Evolutionary conservation across 2,329 filamentous ascomycete species (phyloP).

Genomic region (Phialophora macrospora): DNA sequence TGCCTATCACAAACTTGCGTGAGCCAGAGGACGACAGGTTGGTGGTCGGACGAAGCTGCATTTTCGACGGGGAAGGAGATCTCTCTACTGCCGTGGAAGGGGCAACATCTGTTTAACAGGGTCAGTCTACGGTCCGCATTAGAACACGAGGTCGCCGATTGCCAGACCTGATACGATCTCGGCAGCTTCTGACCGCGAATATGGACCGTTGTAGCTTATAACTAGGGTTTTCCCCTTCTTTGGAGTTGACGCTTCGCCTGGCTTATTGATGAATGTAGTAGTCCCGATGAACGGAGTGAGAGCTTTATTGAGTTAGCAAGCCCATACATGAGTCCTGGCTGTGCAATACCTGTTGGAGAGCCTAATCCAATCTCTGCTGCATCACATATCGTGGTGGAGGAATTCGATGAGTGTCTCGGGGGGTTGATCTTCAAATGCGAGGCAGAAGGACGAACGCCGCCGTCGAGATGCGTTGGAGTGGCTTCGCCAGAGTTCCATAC

Average conservation of each 20-base stretch:
- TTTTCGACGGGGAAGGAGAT: constrained; percentile 20
- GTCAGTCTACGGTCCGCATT: constrained; percentile 17
- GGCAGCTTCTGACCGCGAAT: constrained; percentile 17
- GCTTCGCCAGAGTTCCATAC: constrained; percentile 71
- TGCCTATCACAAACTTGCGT: constrained; percentile 33
- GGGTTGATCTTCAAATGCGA: constrained; percentile 4
- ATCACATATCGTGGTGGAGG: constrained; percentile 20
- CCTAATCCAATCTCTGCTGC: constrained; percentile 18
- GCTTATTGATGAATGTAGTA: constrained; percentile 7
- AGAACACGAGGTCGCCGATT: constrained; percentile 8
- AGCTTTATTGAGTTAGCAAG: constrained; percentile 21
- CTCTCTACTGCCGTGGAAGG: constrained; percentile 5
- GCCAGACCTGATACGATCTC: constrained; percentile 21
- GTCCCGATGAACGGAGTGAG: constrained; percentile 14
- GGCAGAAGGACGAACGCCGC: constrained; percentile 1
- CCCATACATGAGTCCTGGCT: not conserved
- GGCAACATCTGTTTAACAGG: constrained; percentile 27
- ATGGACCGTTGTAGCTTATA: constrained; percentile 33
- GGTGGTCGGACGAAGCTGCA: constrained; percentile 22
- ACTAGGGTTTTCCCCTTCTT: constrained; percentile 25
- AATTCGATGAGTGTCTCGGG: constrained; percentile 19
- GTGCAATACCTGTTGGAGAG: constrained; percentile 24
- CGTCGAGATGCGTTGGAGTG: constrained; percentile 40
- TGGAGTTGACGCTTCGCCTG: constrained; percentile 9
- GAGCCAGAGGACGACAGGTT: constrained; percentile 17